Base-by-base conservation (phyloP, 768 basidiomycete genomes). In the Galerina marginata region DNA sequence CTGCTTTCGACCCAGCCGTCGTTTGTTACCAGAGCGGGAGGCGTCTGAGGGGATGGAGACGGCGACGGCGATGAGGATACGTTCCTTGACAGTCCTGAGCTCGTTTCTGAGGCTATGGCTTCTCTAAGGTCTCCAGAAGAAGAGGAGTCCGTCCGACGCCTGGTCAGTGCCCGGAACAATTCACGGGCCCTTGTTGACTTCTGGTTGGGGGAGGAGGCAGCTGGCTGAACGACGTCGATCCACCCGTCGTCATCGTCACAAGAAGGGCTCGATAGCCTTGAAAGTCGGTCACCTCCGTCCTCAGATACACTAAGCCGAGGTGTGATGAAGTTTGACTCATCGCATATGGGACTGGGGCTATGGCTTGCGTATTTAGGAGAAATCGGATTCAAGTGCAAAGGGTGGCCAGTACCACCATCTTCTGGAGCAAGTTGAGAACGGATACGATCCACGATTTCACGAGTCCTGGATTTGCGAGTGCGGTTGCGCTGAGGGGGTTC, bases 361-460 rank as follows among this genome's bases (percentile, higher is more conserved):
- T 72, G 76, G 58, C 72, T 75, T 6, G 68, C 68, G 47, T 67
- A 71, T 54, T 70, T 73, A 12, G 69, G 65, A 1, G 65, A 63
- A 49, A 63, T 60, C 15, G 45, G 39, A 50, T 25, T 61, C 43
- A 42, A 54, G 23, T 50, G 52, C 26, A 62, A 26, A 40, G 25
- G 43, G 23, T 56, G 49, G 48, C 25, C 49, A 14, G 25, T 49
- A 39, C 36, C 57, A 54, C 53, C 64, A 39, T 59, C 64, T 42
- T 57, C 58, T n/a, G 65, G 64, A 9, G 57, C 53, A 14, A 65
- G 57, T 46, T 72, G 69, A 6, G 79, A 83, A 54, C 84, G 80
- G 42, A 87, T 69, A 38, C 79, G 77, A 62, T 88, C 86, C 33
- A 88, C 83, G 43, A 88, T 83, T 62, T 84, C 81, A 11, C 86